These are phyloP conservation scores for Pythium aristosporum DNA, from an alignment of 352 stramenopile species.

Conservation along the genomic window DNA sequence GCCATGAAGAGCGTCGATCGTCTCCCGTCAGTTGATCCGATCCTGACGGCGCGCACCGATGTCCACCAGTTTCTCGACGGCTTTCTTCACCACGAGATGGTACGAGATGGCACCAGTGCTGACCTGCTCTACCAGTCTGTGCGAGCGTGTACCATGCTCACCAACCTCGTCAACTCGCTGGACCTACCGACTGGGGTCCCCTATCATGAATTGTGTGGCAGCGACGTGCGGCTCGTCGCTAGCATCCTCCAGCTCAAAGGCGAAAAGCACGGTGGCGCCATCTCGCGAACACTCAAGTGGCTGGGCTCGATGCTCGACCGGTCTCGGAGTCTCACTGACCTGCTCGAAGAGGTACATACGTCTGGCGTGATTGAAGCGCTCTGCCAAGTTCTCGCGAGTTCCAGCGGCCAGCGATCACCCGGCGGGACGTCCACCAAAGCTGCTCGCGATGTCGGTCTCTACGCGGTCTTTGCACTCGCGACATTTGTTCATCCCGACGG, in stretches of 20 bases:
- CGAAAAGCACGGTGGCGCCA: conserved; percentile 27
- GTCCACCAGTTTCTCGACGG: conserved; percentile 29
- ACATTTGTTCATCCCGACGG: conserved; percentile 73
- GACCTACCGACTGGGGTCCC: conserved; percentile 25
- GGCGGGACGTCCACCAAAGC: conserved; percentile 46
- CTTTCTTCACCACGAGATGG: conserved; percentile 3
- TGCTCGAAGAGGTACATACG: conserved; percentile 56
- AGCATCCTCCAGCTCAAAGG: conserved; percentile 40
- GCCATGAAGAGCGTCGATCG: conserved; percentile 22
- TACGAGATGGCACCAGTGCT: neutral
- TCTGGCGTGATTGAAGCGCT: conserved; percentile 66
- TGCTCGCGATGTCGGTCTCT: conserved; percentile 47
- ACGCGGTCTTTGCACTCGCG: conserved; percentile 63
- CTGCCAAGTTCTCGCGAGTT: conserved; percentile 53
- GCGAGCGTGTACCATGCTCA: conserved; percentile 63
- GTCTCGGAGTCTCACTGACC: conserved; percentile 45
- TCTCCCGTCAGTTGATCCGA: conserved; percentile 1
- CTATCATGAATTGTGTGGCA: conserved; percentile 48
- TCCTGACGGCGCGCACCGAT: conserved; percentile 11
- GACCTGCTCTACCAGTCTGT: conserved; percentile 57
- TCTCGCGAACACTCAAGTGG: conserved; percentile 76
- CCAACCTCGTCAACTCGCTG: conserved; percentile 48
- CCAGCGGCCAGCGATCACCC: conserved; percentile 43
- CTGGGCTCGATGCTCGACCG: conserved; percentile 72
- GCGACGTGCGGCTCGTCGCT: conserved; percentile 45